Base-by-base conservation (phyloP, 805 yeast species). In the Candida xyloterini region DNA sequence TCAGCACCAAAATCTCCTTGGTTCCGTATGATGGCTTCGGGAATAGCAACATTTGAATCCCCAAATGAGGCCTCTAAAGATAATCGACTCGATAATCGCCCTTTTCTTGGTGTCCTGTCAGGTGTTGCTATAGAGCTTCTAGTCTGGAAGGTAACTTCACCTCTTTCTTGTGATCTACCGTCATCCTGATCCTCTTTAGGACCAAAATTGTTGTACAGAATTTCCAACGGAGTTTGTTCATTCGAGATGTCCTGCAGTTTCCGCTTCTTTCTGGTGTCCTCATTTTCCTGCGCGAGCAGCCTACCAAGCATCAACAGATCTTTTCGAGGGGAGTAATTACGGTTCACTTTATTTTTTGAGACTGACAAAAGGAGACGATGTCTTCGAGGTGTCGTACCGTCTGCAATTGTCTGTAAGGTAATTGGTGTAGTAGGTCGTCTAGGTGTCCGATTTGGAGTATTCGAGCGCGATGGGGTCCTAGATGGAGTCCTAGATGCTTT, bases 41-140 rank as follows among this genome's bases (percentile, higher is more conserved):
- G 67, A 7, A 62, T 38, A 1, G 67, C 66, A 15, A 62, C 51
- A 33, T 57, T 60, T 1, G 63, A 51, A 10, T 59, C 60, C n/a
- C 49, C 46, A 4, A 54, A 48, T 5, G 59, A 42, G 3, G 50
- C 47, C 14, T 55, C 59, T 10, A 57, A 18, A 1, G 63, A 57
- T 18, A 60, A 39, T 22, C 63, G 27, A 35, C 51, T 44, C 9
- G 59, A 52, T 15, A 50, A 21, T 26, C 53, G 35, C 7, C 51
- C 53, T 29, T 43, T 44, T 40, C 54, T 43, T 14, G 53, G 53
- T 5, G 51, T 48, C 34, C 33, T 50, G 30, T 44, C 55, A n/a
- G 47, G 40, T 10, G 47, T 35, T 10, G 34, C n/a, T 33, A 23
- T 37, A 8, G 21, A 5, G 5, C 18, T 32, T 24, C 15, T 27